Percentiles rank a stretch among this genome's conserved stretches.
Conservation (phyloP, 257 asterid genomes). For the Fraxinus anomala region DNA sequence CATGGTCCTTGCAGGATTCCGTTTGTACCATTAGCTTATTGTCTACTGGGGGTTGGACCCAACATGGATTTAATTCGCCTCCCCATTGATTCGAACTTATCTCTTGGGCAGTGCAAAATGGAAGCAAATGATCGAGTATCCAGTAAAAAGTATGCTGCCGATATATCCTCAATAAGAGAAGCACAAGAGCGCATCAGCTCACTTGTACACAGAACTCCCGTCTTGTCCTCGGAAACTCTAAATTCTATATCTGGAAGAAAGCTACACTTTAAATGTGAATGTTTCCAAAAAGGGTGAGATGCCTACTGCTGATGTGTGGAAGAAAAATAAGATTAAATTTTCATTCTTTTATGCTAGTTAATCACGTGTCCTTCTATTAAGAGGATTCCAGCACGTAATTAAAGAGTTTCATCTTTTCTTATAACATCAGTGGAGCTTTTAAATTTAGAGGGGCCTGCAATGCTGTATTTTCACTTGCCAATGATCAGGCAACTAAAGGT, state of each 20-base stretch:
- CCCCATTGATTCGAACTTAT: constrained; percentile 9
- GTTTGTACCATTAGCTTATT: too few species aligned
- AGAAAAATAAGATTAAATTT: background rate
- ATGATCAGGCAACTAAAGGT: constrained; percentile 75
- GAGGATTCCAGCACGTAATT: background rate
- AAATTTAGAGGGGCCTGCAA: constrained; percentile 95
- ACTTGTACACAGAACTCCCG: constrained; percentile 67
- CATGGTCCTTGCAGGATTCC: too few species aligned
- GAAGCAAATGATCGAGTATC: constrained; percentile 45
- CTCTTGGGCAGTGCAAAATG: constrained; percentile 39
- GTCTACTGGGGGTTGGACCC: too few species aligned
- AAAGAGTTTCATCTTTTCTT: background rate
- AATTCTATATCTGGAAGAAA: constrained; percentile 70
- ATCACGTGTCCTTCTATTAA: background rate
- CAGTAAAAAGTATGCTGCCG: constrained; percentile 67
- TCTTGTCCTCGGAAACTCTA: constrained; percentile 72
- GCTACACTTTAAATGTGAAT: constrained; percentile 83
- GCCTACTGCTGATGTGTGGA: background rate
- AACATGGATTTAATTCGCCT: too few species aligned
- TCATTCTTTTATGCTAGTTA: background rate
- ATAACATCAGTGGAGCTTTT: constrained; percentile 75
- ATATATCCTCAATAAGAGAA: constrained; percentile 66
- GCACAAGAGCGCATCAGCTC: constrained; percentile 64
- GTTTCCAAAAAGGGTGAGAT: constrained; percentile 94
- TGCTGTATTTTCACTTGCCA: constrained; percentile 84